Percentiles rank a stretch among this genome's conserved stretches.
Evolutionary conservation across 805 yeast species (phyloP).

Genomic region (Metschnikowia borealis): DNA sequence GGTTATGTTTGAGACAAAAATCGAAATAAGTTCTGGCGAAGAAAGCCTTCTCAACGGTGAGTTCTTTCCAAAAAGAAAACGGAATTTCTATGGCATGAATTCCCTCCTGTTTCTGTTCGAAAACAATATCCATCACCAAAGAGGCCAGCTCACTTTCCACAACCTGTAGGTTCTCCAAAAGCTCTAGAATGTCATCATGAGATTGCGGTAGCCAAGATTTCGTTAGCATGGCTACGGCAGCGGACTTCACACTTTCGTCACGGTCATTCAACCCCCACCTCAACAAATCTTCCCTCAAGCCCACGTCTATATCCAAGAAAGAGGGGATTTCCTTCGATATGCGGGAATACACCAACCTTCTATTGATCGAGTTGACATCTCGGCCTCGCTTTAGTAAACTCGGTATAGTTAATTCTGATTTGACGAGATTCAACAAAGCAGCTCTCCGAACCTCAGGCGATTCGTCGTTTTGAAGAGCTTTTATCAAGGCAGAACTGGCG

Average conservation of each 20-base stretch:
- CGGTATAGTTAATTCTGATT: slow-evolving; percentile 49
- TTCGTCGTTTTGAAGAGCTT: slow-evolving; percentile 69
- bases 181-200: slow-evolving; percentile 65
- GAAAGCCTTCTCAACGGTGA: slow-evolving; percentile 74
- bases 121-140: slow-evolving; percentile 59
- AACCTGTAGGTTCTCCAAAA: slow-evolving; percentile 70
- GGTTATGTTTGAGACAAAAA: slow-evolving; percentile 54
- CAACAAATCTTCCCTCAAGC: slow-evolving; percentile 62
- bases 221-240: slow-evolving; percentile 69
- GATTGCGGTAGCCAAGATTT: slow-evolving; percentile 67
- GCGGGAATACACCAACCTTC: slow-evolving; percentile 69
- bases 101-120: slow-evolving; percentile 60
- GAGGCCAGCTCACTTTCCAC: slow-evolving; percentile 65
- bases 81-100: slow-evolving; percentile 56
- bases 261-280: slow-evolving; percentile 88
- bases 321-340: slow-evolving; percentile 65
- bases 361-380: slow-evolving; percentile 66
- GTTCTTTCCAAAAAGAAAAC: slow-evolving; percentile 61
- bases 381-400: slow-evolving; percentile 75
- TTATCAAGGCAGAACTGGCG: slow-evolving; percentile 30
- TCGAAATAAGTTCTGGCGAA: slow-evolving; percentile 63
- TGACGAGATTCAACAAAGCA: slow-evolving; percentile 66
- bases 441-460: slow-evolving; percentile 88
- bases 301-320: slow-evolving; percentile 41
- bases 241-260: slow-evolving; percentile 65